These are phyloP conservation scores for Delitschia confertaspora DNA, from an alignment of 495 filamentous ascomycete species.

Conservation along the genomic window DNA sequence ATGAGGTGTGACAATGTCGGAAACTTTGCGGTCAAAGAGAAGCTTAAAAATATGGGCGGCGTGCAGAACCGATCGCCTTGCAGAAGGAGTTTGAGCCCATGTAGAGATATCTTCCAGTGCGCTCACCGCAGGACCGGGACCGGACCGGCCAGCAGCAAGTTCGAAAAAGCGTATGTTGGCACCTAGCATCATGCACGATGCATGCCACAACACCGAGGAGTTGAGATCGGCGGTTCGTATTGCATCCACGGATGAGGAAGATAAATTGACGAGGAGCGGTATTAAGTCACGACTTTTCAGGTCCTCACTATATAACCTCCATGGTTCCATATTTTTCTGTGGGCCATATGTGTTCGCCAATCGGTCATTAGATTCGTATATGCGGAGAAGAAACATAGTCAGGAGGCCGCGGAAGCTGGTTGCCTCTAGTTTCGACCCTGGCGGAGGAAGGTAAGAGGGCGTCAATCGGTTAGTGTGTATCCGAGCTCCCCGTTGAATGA, in stretches of 20 bases:
- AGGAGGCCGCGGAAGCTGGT: slow-evolving; percentile 16
- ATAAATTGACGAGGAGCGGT: slow-evolving; percentile 21
- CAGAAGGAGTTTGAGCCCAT: slow-evolving; percentile 46
- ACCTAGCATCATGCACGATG: slow-evolving; percentile 46
- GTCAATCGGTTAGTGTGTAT: slow-evolving; percentile 18
- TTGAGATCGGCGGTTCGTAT: slow-evolving; percentile 30
- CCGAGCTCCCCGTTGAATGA: slow-evolving; percentile 30
- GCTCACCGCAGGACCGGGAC: slow-evolving; percentile 38
- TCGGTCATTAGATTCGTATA: slow-evolving; percentile 23
- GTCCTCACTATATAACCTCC: slow-evolving; percentile 19
- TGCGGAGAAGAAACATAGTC: slow-evolving; percentile 14
- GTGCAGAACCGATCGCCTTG: slow-evolving; percentile 42
- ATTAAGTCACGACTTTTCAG: slow-evolving; percentile 22
- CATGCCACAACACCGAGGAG: slow-evolving; percentile 43
- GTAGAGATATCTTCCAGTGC: slow-evolving; percentile 43
- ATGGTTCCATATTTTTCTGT: slow-evolving; percentile 20
- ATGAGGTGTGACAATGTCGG: slow-evolving; percentile 44
- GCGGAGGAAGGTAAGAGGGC: slow-evolving; percentile 18
- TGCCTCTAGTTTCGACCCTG: slow-evolving; percentile 16
- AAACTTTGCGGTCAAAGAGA: slow-evolving; percentile 43
- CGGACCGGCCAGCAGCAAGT: slow-evolving; percentile 42
- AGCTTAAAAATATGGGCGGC: slow-evolving; percentile 46
- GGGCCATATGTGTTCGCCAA: slow-evolving; percentile 12
- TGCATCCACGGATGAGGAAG: slow-evolving; percentile 21
- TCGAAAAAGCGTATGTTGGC: slow-evolving; percentile 47